These are phyloP conservation scores for Chalciporus sp. DNA, from an alignment of 1,284 basidiomycete genomes.

Conservation along the genomic window DNA sequence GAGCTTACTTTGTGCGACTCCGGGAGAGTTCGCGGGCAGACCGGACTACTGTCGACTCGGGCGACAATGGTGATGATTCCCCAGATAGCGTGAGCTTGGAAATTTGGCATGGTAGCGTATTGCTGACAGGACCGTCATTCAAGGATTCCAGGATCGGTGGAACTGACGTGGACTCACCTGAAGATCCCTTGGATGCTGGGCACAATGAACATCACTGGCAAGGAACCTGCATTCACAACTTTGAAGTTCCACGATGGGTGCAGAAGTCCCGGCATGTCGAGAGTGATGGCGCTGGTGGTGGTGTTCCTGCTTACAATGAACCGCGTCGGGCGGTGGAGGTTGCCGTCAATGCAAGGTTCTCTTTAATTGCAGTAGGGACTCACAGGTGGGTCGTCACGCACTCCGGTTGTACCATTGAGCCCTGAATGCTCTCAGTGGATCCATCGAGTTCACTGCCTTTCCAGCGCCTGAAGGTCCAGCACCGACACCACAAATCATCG, in stretches of 20 bases:
- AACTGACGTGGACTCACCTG: slow-evolving; percentile 3
- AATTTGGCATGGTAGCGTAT: neutral
- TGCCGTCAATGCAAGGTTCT: slow-evolving; percentile 84
- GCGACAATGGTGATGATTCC: slow-evolving; percentile 10
- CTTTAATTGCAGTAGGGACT: slow-evolving; percentile 83
- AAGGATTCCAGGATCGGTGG: slow-evolving; percentile 14
- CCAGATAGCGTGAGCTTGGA: slow-evolving; percentile 18
- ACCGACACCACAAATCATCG: slow-evolving; percentile 56
- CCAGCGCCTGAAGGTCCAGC: slow-evolving; percentile 57
- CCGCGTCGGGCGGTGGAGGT: slow-evolving; percentile 66
- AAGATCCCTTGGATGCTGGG: slow-evolving; percentile 16
- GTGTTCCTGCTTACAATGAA: slow-evolving; percentile 53
- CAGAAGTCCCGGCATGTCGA: slow-evolving; percentile 65
- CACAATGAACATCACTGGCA: slow-evolving; percentile 51
- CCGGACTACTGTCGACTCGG: slow-evolving; percentile 1
- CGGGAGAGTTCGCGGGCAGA: slow-evolving; percentile 37
- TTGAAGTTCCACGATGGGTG: slow-evolving; percentile 73
- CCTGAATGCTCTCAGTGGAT: slow-evolving; percentile 46
- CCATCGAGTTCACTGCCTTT: slow-evolving; percentile 64
- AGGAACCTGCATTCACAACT: slow-evolving; percentile 68
- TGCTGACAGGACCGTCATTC: slow-evolving; percentile 2
- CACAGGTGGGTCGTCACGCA: slow-evolving; percentile 48
- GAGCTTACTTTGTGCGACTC: slow-evolving; percentile 75
- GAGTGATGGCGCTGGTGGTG: slow-evolving; percentile 38
- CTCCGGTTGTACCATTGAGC: neutral